These are phyloP conservation scores for Amauroascus niger DNA, from an alignment of 2,329 filamentous ascomycete species.

Conservation along the genomic window DNA sequence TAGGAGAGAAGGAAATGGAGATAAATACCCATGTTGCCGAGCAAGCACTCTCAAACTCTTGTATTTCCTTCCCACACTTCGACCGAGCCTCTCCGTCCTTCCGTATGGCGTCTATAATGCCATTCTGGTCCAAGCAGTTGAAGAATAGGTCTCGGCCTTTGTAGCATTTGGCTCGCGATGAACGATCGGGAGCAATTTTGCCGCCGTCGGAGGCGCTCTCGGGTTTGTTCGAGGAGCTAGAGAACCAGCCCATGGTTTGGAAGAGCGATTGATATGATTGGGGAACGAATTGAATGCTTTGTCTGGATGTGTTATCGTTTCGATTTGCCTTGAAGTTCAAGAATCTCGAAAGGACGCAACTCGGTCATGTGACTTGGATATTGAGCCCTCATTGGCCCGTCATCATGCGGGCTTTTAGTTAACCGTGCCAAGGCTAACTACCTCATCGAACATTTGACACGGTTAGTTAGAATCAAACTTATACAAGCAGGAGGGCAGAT, in stretches of 20 bases:
- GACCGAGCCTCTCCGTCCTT: conserved; percentile 48
- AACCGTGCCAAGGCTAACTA: too few species aligned
- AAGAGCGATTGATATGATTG: background rate
- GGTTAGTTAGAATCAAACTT: background rate
- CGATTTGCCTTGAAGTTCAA: background rate
- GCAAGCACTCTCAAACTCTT: conserved; percentile 72
- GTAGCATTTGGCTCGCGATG: conserved; percentile 77
- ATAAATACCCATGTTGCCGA: conserved; percentile 71
- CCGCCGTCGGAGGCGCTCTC: conserved; percentile 46
- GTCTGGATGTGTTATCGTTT: background rate
- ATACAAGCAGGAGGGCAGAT: background rate
- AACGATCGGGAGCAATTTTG: conserved; percentile 72
- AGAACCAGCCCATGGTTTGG: conserved; percentile 45
- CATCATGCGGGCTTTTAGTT: too few species aligned
- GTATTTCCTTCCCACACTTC: conserved; percentile 51
- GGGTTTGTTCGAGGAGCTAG: conserved; percentile 35
- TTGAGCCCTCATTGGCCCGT: background rate
- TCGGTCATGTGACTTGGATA: background rate
- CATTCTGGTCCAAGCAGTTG: conserved; percentile 68
- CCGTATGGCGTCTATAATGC: conserved; percentile 65
- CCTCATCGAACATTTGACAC: too few species aligned
- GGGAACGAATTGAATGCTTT: background rate
- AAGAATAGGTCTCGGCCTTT: conserved; percentile 83
- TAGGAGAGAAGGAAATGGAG: conserved; percentile 27
- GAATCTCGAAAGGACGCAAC: background rate